These are phyloP conservation scores for Yamadazyma akitaensis DNA, from an alignment of 805 yeast genomes.

Conservation along the genomic window DNA sequence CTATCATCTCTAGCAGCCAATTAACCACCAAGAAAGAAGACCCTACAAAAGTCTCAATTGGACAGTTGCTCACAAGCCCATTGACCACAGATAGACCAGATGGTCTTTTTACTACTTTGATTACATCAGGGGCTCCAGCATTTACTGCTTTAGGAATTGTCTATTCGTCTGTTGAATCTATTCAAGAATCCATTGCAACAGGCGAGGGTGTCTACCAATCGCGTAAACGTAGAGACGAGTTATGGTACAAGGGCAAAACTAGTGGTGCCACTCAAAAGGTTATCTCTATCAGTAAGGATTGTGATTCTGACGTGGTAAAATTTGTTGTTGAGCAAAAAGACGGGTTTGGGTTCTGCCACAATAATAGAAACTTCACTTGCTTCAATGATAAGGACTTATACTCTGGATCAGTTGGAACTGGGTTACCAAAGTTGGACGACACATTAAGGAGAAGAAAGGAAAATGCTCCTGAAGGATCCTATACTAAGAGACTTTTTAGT, in stretches of 20 bases:
- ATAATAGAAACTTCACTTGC: slow-evolving; percentile 69
- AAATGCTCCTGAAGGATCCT: slow-evolving; percentile 89
- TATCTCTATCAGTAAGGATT: slow-evolving; percentile 66
- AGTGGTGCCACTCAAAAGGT: slow-evolving; percentile 93
- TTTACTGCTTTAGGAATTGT: slow-evolving; percentile 71
- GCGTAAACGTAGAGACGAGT: slow-evolving; percentile 69
- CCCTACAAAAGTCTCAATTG: slow-evolving; percentile 30
- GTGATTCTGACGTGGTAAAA: slow-evolving; percentile 89
- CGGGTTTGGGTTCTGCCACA: slow-evolving; percentile 92
- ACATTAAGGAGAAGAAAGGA: slow-evolving; percentile 59
- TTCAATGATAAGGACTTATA: slow-evolving; percentile 48
- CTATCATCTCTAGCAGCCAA: slow-evolving; percentile 23
- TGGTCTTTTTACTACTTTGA: slow-evolving; percentile 81
- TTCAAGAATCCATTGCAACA: slow-evolving; percentile 75
- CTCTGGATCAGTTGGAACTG: slow-evolving; percentile 52
- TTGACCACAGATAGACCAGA: slow-evolving; percentile 82
- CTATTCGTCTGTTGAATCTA: slow-evolving; percentile 81
- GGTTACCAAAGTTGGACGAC: slow-evolving; percentile 65
- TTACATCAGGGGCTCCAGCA: slow-evolving; percentile 62
- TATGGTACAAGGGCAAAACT: slow-evolving; percentile 95
- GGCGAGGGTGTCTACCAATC: slow-evolving; percentile 92
- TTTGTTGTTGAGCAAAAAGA: slow-evolving; percentile 75
- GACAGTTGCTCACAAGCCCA: slow-evolving; percentile 46
- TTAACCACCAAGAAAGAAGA: slow-evolving; percentile 25
- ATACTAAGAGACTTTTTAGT: slow-evolving; percentile 81